These are phyloP conservation scores for Ogataea polymorpha DNA, from an alignment of 805 yeast genomes.

Conservation along the genomic window DNA sequence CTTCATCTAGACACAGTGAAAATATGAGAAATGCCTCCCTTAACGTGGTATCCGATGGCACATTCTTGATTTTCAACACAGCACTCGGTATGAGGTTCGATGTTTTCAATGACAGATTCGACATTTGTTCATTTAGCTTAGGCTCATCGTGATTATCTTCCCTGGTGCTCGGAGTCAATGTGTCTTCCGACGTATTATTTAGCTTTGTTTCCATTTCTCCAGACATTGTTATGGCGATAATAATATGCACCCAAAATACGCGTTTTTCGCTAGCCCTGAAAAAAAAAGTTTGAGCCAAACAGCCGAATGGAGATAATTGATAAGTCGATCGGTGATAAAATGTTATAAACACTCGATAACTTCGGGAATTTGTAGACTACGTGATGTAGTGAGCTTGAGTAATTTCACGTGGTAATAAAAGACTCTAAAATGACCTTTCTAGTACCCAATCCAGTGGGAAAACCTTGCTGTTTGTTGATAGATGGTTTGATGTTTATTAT, in stretches of 20 bases:
- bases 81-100: conserved; percentile 11
- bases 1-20: conserved; percentile 64
- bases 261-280: conserved; percentile 4
- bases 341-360: background rate
- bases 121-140: conserved; percentile 14
- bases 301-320: conserved; percentile 12
- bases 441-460: conserved; percentile 8
- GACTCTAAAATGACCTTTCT: background rate
- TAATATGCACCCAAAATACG: conserved; percentile 4
- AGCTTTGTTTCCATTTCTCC: conserved; percentile 11
- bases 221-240: conserved; percentile 1
- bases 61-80: conserved; percentile 45
- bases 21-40: conserved; percentile 70
- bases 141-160: conserved; percentile 9
- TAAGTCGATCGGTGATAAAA: conserved; percentile 5
- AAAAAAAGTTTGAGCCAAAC: conserved; percentile 7
- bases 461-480: conserved; percentile 10
- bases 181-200: conserved; percentile 20
- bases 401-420: background rate
- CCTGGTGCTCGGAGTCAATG: conserved; percentile 11
- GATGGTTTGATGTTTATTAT: background rate
- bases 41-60: conserved; percentile 60
- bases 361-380: background rate
- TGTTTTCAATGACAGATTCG: conserved; percentile 16
- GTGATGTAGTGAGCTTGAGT: background rate